Base-by-base conservation (phyloP, 192 early-diverging fungal genomes). In the Coemansia erecta region DNA sequence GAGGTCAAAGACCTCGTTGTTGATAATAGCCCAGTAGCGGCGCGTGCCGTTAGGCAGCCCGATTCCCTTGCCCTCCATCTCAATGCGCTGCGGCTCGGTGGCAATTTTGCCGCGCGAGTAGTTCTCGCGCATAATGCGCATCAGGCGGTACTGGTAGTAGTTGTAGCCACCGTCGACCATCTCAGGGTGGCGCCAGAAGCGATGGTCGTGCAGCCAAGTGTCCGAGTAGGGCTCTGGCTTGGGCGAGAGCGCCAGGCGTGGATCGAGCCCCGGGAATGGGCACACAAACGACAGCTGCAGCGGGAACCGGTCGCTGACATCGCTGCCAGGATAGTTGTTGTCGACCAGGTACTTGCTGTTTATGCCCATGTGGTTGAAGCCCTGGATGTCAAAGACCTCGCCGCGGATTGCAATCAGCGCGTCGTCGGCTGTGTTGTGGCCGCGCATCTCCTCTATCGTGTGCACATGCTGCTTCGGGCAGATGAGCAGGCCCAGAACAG, bases 311-410 rank as follows among this genome's bases (percentile, higher is more conserved):
- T 69, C 70, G 24, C 84, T 83, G 21, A 87, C 68, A 74, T 89
- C 88, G 39, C 59, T 72, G 35, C 90, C 90, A 6, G 82, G 84
- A 61, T 91, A 91, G 61, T 74, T 81, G 72, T 70, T 83, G 55
- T 69, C 77, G 33, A 72, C 72, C 18, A 73, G 63, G 35, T 68
- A 66, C 28, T 72, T 72, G 75, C 40, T 77, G 60, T 61, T 83
- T 13, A 88, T 67, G 45, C 74, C 73, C 65, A 73, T 67, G 41
- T 81, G 80, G 44, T 76, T 73, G 61, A 94, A 84, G 7, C 81
- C 73, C 14, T 83, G 82, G 49, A 94, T 80, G 60, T 90, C 85
- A 81, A 90, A 94, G 31, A 94, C 83, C 62, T 90, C 85, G 31
- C 90, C 91, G 28, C 92, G 89, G 68, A 94, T 84, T 18, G 86